phyloP scores from a whole-genome alignment of 108 stramenopile species.

The Nitzschia inconspicua region DNA sequence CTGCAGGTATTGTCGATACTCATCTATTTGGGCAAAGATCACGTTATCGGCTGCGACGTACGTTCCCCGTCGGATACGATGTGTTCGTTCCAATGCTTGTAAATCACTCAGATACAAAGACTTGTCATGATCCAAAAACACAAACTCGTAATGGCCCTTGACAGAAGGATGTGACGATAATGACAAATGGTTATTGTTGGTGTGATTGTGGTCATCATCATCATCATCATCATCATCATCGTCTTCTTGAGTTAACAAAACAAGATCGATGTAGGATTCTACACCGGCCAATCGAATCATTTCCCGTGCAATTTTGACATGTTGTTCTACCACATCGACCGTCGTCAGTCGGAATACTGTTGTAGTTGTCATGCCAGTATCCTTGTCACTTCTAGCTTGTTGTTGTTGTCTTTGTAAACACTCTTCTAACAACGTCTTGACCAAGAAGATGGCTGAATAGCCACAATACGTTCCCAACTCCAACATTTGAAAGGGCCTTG shows the following conservation, averaged over 20 bases:
- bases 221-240: no score
- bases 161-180: neutral
- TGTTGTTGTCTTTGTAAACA: neutral
- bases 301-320: constrained; percentile 49
- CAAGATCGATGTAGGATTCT: constrained; percentile 43
- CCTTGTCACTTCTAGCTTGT: neutral
- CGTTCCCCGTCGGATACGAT: constrained; percentile 40
- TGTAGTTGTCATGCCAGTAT: no score
- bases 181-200: neutral
- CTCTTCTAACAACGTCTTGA: constrained; percentile 21
- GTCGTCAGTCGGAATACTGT: constrained; percentile 58
- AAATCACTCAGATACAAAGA: constrained; percentile 74
- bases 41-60: constrained; percentile 90
- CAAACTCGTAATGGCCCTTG: no score
- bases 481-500: no score
- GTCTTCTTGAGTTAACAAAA: no score
- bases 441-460: constrained; percentile 68
- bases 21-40: constrained; percentile 60
- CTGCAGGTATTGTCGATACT: constrained; percentile 70
- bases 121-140: constrained; percentile 93
- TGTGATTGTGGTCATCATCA: constrained; percentile 8
- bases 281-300: constrained; percentile 57
- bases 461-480: constrained; percentile 91
- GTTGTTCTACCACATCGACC: constrained; percentile 60
- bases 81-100: constrained; percentile 43